Evolutionary conservation across 768 basidiomycete genomes (phyloP).

Genomic region (Phanerochaete sordida): DNA sequence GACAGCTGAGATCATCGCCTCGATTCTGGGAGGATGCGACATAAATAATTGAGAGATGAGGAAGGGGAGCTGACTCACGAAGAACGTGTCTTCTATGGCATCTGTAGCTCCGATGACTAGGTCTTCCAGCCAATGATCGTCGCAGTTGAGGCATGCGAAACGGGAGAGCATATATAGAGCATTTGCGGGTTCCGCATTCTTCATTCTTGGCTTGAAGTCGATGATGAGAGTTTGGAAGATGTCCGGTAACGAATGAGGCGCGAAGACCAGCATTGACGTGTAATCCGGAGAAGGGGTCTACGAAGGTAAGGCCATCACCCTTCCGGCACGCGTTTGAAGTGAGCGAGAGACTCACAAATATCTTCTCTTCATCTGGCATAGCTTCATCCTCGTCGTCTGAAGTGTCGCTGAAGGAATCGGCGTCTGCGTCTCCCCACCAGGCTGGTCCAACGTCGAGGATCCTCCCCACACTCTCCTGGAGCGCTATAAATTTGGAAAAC

Average conservation of each 20-base stretch:
- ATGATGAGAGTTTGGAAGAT: slow-evolving; percentile 83
- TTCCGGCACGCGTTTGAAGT: no score
- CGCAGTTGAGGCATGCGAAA: slow-evolving; percentile 90
- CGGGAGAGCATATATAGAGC: slow-evolving; percentile 85
- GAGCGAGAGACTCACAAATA: slow-evolving; percentile 16
- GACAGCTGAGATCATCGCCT: slow-evolving; percentile 79
- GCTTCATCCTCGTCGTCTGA: slow-evolving; percentile 48
- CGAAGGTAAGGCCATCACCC: no score
- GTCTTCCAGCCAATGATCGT: slow-evolving; percentile 90
- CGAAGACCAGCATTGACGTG: slow-evolving; percentile 91
- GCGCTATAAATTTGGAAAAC: slow-evolving; percentile 46
- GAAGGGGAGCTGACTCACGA: slow-evolving; percentile 56
- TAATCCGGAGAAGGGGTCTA: slow-evolving; percentile 76
- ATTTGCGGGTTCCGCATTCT: slow-evolving; percentile 86
- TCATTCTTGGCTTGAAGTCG: slow-evolving; percentile 65
- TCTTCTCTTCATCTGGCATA: slow-evolving; percentile 24
- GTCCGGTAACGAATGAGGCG: slow-evolving; percentile 69
- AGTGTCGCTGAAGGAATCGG: slow-evolving; percentile 27
- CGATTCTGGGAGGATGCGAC: slow-evolving; percentile 48
- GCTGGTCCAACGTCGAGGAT: slow-evolving; percentile 51
- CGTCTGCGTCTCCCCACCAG: slow-evolving; percentile 63
- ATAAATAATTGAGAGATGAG: slow-evolving; percentile 1
- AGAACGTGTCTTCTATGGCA: slow-evolving; percentile 87
- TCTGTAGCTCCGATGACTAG: slow-evolving; percentile 89
- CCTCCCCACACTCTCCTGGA: slow-evolving; percentile 58